phyloP scores from a whole-genome alignment of 2,329 filamentous ascomycete species.

The Cladophialophora carrionii region DNA sequence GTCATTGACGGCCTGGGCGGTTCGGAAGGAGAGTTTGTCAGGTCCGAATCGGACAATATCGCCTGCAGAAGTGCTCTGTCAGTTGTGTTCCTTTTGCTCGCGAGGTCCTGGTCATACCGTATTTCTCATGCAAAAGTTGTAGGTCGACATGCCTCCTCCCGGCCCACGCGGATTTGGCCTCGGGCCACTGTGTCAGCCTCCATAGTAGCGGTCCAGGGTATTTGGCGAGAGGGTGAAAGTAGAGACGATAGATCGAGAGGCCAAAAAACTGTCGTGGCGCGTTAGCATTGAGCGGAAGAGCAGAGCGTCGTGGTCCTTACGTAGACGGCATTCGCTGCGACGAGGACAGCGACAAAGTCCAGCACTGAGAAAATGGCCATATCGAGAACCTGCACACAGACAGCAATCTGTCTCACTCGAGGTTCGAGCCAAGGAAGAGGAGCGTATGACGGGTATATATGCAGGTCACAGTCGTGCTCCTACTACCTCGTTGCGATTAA shows the following conservation, averaged over 20 bases:
- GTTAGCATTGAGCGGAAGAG: neutral
- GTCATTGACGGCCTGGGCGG: conserved; percentile 46
- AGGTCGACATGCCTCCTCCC: conserved; percentile 42
- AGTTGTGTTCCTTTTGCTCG: neutral
- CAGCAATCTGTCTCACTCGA: neutral
- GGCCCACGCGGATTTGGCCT: conserved; percentile 36
- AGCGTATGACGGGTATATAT: neutral
- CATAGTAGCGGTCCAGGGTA: conserved; percentile 68
- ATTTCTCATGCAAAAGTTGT: conserved; percentile 40
- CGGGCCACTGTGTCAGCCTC: conserved; percentile 56
- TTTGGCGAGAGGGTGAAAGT: conserved; percentile 62
- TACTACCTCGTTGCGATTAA: neutral
- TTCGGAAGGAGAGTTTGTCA: conserved; percentile 38
- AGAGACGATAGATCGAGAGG: conserved; percentile 32
- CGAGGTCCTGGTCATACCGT: conserved; percentile 35
- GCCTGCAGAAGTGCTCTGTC: conserved; percentile 26
- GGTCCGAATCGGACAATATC: conserved; percentile 40
- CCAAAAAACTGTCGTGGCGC: conserved; percentile 13
- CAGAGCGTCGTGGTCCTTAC: conserved; percentile 15
- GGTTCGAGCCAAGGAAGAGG: neutral
- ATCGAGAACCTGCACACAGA: neutral
- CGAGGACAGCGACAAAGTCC: conserved; percentile 7
- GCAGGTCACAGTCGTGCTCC: neutral
- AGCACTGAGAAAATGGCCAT: conserved; percentile 24
- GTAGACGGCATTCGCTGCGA: conserved; percentile 19